phyloP scores from a whole-genome alignment of 495 filamentous ascomycete species.

The Podospora bellae-mahoneyi region DNA sequence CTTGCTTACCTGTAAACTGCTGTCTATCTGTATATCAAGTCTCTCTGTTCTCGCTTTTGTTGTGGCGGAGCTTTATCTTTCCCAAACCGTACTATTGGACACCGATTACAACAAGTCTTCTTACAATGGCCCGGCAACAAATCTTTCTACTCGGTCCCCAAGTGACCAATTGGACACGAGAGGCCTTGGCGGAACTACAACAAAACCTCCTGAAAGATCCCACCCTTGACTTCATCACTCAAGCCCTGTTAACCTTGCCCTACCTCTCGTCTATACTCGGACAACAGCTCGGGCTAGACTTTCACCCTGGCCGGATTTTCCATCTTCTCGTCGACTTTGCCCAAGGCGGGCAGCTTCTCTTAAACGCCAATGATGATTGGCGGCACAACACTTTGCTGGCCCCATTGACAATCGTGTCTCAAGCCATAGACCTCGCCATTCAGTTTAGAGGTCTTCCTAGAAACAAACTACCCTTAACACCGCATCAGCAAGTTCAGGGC shows the following conservation, averaged over 20 bases:
- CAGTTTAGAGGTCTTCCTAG: not conserved
- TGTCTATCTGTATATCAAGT: no score
- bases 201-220: not conserved
- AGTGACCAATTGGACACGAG: not conserved
- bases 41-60: no score
- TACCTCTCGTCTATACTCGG: not conserved
- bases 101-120: not conserved
- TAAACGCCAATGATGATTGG: not conserved
- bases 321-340: not conserved
- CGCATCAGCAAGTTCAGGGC: not conserved
- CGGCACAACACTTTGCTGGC: not conserved
- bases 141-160: not conserved
- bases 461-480: not conserved
- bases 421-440: not conserved
- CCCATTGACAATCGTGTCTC: not conserved
- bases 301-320: not conserved
- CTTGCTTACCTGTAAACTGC: no score
- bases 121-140: not conserved
- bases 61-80: no score
- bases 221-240: not conserved
- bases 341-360: not conserved
- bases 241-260: not conserved
- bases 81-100: no score
- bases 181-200: not conserved
- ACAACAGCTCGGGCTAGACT: not conserved